Evolutionary conservation across 371 early-diverging fungal genomes (phyloP), one percentile per base, ranked within the genome.

Genomic region (Polyrhizophydium stewartii): DNA sequence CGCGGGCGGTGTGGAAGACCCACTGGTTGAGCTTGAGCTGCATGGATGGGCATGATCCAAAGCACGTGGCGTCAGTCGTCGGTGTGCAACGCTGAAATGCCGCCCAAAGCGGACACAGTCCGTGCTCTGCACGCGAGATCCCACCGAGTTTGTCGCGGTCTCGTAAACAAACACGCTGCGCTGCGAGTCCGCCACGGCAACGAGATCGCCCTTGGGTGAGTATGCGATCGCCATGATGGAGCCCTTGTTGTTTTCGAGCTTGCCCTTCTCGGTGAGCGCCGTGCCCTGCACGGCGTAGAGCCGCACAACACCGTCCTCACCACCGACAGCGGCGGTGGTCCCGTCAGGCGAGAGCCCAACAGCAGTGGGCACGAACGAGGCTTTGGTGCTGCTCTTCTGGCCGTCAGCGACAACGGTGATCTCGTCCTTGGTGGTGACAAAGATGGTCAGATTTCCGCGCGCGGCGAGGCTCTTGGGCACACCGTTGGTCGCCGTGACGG

Each of bases 1-100:
- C 83, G 32, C 92, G 87, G n/a, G 90, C 92, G 1, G 84, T 85
- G 74, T 97, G 98, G 80, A 89, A 91, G 16, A 88, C 88, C 96
- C 96, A 97, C 35, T 85, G 86, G 58, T 82, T 75, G 27, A 87
- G 73, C 47, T 69, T 81, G 1, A 86, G 49, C 69, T 74, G 67
- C 35, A 35, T 9, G 51, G 10, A n/a, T n/a, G n/a, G n/a, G 16
- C n/a, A 50, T 25, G n/a, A 50, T 50, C 31, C 51, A n/a, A 33
- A 67, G 24, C 19, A 58, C 33, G 16, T 64, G 1, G 21, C 24
- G 12, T 41, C 12, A 16, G 41, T 21, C 41, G 12, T 41, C 41
- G 41, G 41, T 12, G 41, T 41, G 41, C 41, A 41, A 41, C 41
- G 41, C 41, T 41, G 41, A 55, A 32, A 32, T 12, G 51, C 27